These are phyloP conservation scores for Carex littledalei DNA, from an alignment of 176 grass and related monocot genomes.

Conservation along the genomic window DNA sequence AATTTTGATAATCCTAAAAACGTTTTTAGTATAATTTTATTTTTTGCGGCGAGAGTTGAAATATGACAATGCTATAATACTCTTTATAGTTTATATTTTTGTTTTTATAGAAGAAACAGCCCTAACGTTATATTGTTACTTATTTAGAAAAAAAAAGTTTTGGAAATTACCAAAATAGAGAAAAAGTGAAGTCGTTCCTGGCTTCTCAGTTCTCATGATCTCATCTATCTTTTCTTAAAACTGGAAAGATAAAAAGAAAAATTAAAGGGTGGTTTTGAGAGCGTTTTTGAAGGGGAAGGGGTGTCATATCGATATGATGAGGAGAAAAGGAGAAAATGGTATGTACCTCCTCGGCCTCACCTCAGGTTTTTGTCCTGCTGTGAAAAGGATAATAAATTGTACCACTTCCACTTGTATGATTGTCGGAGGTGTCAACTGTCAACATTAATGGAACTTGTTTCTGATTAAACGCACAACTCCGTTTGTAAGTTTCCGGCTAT, in stretches of 20 bases:
- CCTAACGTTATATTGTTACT: not conserved
- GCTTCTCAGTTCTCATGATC: not conserved
- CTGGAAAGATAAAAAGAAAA: slow-evolving; percentile 11
- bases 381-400: not conserved
- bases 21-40: no score
- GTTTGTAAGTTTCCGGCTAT: not conserved
- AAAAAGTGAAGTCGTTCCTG: not conserved
- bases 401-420: not conserved
- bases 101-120: no score
- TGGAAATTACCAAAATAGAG: not conserved
- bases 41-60: no score
- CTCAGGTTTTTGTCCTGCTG: not conserved
- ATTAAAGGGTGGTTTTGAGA: not conserved
- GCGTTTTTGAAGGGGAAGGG: not conserved
- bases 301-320: not conserved
- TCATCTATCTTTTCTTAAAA: not conserved
- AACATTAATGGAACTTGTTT: not conserved
- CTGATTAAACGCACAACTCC: not conserved
- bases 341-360: no score
- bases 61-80: no score
- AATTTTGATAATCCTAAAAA: no score
- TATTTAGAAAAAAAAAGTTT: not conserved
- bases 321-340: slow-evolving; percentile 24
- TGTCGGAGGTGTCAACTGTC: not conserved
- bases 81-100: no score